Evolutionary conservation across 1,139 yeast genomes (phyloP).

Genomic region (Yamadazyma diddensiae): DNA sequence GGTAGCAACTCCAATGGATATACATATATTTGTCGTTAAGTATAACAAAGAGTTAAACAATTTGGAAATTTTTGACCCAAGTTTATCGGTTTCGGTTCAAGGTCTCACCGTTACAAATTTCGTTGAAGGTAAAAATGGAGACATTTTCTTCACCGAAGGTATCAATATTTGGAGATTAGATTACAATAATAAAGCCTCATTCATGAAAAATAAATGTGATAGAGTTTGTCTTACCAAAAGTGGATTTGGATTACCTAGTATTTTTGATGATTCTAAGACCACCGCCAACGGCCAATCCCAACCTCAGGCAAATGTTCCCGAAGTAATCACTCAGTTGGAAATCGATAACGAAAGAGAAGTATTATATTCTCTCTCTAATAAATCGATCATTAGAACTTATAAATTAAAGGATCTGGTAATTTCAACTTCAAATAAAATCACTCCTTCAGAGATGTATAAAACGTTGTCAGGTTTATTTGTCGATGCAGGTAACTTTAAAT

Average conservation of each 20-base stretch:
- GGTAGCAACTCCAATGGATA: constrained; percentile 76
- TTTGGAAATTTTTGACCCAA: constrained; percentile 77
- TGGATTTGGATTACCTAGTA: constrained; percentile 36
- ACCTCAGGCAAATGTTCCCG: constrained; percentile 35
- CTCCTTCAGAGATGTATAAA: constrained; percentile 50
- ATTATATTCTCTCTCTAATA: constrained; percentile 79
- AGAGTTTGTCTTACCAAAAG: constrained; percentile 77
- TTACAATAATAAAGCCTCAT: constrained; percentile 82
- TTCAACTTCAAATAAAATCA: constrained; percentile 36
- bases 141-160: constrained; percentile 81
- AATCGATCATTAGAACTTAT: constrained; percentile 80
- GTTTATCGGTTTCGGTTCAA: constrained; percentile 72
- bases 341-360: constrained; percentile 76
- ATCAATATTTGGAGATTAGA: constrained; percentile 82
- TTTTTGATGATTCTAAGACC: constrained; percentile 22
- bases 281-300: neutral
- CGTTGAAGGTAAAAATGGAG: constrained; percentile 58
- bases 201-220: constrained; percentile 82
- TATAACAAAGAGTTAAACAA: constrained; percentile 48
- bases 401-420: constrained; percentile 45
- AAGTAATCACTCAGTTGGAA: constrained; percentile 59
- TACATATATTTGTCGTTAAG: constrained; percentile 74
- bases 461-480: constrained; percentile 57
- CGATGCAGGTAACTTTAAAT: constrained; percentile 39
- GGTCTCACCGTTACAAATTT: constrained; percentile 74